Evolutionary conservation across 179 eudicot genomes (phyloP).

Genomic region (Dionaea muscipula): DNA sequence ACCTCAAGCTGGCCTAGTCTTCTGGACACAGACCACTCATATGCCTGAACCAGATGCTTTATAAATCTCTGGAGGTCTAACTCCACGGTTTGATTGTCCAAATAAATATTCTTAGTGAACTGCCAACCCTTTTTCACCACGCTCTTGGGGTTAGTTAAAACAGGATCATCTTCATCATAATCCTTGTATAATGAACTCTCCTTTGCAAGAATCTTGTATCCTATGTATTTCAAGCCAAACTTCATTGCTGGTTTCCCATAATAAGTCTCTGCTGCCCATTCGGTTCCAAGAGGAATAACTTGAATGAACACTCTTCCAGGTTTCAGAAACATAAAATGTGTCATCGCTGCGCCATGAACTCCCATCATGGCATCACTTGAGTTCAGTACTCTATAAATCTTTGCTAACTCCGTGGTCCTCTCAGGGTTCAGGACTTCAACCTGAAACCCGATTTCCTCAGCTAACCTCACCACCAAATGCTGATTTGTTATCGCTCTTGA

Average conservation of each 20-base stretch:
- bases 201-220: constrained; percentile 43
- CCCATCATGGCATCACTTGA: constrained; percentile 72
- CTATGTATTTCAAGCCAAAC: constrained; percentile 59
- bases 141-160: constrained; percentile 53
- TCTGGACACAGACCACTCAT: constrained; percentile 28
- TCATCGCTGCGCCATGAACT: constrained; percentile 93
- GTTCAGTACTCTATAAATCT: constrained; percentile 44
- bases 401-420: constrained; percentile 44
- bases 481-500: constrained; percentile 66
- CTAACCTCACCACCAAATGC: constrained; percentile 42
- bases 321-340: constrained; percentile 65
- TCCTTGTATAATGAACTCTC: constrained; percentile 76
- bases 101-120: constrained; percentile 49
- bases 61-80: constrained; percentile 43
- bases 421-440: constrained; percentile 52
- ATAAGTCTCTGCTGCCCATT: constrained; percentile 81
- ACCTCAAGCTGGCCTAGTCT: constrained; percentile 7
- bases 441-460: constrained; percentile 47
- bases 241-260: constrained; percentile 67
- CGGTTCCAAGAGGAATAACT: constrained; percentile 70
- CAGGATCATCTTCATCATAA: constrained; percentile 44
- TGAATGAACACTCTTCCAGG: constrained; percentile 56
- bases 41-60: constrained; percentile 44
- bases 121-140: constrained; percentile 68
- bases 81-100: constrained; percentile 41